Evolutionary conservation across 1,139 yeast genomes (phyloP).

Genomic region (Casaregolazyma lundiana): DNA sequence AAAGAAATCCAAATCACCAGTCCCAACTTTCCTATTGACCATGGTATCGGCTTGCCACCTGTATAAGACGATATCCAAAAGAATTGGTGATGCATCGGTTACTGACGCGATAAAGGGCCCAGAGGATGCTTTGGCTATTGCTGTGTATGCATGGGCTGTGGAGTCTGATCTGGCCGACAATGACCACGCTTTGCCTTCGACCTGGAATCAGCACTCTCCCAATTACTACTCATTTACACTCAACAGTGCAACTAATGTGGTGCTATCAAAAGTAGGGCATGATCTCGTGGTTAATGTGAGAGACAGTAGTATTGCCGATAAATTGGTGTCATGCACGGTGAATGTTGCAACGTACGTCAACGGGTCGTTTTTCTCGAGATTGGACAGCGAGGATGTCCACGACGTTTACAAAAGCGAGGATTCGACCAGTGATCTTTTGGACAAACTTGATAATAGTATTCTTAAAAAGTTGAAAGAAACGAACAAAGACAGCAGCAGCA

Average conservation of each 20-base stretch:
- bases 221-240: constrained; percentile 20
- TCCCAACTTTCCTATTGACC: neutral
- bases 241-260: constrained; percentile 2
- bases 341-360: constrained; percentile 17
- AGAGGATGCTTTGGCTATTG: constrained; percentile 24
- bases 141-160: constrained; percentile 22
- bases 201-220: constrained; percentile 25
- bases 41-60: constrained; percentile 24
- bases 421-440: constrained; percentile 17
- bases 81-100: constrained; percentile 20
- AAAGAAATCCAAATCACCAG: neutral
- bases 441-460: constrained; percentile 9
- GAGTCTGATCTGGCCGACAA: neutral
- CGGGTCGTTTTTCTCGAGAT: constrained; percentile 21
- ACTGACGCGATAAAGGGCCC: constrained; percentile 16
- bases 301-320: constrained; percentile 17
- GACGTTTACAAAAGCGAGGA: constrained; percentile 22
- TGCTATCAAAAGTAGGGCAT: constrained; percentile 2
- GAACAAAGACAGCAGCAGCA: neutral
- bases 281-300: constrained; percentile 8
- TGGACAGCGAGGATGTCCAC: constrained; percentile 23
- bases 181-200: constrained; percentile 11
- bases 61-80: constrained; percentile 20
- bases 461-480: neutral
- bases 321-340: constrained; percentile 16